phyloP scores from a whole-genome alignment of 495 filamentous ascomycete genomes.

The Penicillium soppii region DNA sequence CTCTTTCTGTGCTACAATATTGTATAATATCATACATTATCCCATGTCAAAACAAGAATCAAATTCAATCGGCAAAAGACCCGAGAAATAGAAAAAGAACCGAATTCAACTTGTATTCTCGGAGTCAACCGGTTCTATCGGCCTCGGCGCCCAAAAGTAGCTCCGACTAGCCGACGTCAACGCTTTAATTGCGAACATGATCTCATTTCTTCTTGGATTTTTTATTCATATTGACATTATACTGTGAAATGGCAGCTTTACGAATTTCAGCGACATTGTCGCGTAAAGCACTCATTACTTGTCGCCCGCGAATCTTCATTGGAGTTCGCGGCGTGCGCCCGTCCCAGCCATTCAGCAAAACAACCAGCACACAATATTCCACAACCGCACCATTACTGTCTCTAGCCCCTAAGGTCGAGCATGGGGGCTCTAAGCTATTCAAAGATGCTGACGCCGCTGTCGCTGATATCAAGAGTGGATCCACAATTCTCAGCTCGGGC shows the following conservation, averaged over 20 bases:
- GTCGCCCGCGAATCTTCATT: slow-evolving; percentile 26
- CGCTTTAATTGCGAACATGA: slow-evolving; percentile 12
- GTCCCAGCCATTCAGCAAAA: slow-evolving; percentile 7
- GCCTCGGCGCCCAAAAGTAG: slow-evolving; percentile 44
- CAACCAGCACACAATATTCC: slow-evolving; percentile 19
- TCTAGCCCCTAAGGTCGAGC: slow-evolving; percentile 35
- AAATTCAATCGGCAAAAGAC: too few species aligned
- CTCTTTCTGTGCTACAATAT: too few species aligned
- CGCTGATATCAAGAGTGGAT: slow-evolving; percentile 69
- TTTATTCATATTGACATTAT: background rate
- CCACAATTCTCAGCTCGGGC: slow-evolving; percentile 75
- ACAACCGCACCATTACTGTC: slow-evolving; percentile 14
- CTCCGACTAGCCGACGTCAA: slow-evolving; percentile 28
- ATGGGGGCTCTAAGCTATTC: slow-evolving; percentile 59
- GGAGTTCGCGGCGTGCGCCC: slow-evolving; percentile 18
- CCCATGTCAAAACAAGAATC: too few species aligned
- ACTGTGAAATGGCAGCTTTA: slow-evolving; percentile 27
- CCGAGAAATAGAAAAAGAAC: background rate
- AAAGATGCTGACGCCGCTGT: slow-evolving; percentile 73
- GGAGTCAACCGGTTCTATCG: background rate
- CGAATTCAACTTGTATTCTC: background rate
- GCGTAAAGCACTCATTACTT: slow-evolving; percentile 24
- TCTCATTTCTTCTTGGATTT: slow-evolving; percentile 4
- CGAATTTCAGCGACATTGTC: slow-evolving; percentile 29
- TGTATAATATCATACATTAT: too few species aligned